A percentile compares a stretch with the other conserved stretches of the same genome.
Conservation (phyloP, 177 flowering plant species). For the Telopea speciosissima region DNA sequence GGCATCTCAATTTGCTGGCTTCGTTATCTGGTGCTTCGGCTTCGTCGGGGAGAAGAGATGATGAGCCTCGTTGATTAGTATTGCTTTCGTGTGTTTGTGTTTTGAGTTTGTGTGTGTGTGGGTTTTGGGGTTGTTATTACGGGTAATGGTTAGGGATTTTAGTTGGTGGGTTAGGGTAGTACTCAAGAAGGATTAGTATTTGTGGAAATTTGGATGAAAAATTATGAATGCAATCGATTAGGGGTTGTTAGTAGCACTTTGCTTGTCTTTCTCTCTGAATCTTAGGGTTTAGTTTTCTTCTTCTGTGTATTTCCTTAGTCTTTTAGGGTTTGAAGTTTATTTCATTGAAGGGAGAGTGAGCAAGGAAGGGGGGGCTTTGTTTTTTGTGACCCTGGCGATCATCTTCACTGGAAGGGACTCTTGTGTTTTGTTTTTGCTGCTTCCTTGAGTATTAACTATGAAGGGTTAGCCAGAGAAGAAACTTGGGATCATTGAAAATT, state of each 20-base stretch:
- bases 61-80: conserved; percentile 48
- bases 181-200: too few relatives aligned
- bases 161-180: too few relatives aligned
- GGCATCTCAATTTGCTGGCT: conserved; percentile 84
- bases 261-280: neutral
- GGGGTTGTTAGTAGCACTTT: neutral
- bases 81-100: neutral
- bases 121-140: neutral
- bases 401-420: neutral
- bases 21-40: conserved; percentile 61
- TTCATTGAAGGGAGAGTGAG: neutral
- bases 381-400: neutral
- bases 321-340: neutral
- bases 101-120: neutral
- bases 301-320: neutral
- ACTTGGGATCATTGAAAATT: neutral
- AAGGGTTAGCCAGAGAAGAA: neutral
- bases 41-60: conserved; percentile 54
- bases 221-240: neutral
- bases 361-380: conserved; percentile 7
- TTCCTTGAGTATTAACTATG: neutral
- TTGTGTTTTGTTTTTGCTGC: too few relatives aligned
- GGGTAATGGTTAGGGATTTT: neutral
- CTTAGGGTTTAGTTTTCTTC: neutral
- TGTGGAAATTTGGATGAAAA: conserved; percentile 7